Evolutionary conservation across 371 early-diverging fungal genomes (phyloP).

Genomic region (Lichtheimia corymbifera): DNA sequence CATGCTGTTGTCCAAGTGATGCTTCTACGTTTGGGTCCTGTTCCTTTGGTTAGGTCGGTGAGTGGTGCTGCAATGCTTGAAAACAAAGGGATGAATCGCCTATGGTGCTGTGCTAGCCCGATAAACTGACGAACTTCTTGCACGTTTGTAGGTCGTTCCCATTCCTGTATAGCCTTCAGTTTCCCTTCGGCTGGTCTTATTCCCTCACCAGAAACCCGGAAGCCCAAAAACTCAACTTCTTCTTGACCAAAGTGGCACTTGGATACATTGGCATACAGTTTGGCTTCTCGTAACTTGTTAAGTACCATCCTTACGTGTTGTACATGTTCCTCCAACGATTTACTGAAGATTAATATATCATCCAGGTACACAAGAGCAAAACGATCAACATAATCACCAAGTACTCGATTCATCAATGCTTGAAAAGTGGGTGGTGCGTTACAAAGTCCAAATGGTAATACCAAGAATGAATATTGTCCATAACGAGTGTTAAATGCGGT

Average conservation of each 20-base stretch:
- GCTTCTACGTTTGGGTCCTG: slow-evolving; percentile 2
- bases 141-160: slow-evolving; percentile 35
- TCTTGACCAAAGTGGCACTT: slow-evolving; percentile 52
- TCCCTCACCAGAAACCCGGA: slow-evolving; percentile 27
- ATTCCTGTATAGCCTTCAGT: slow-evolving; percentile 27
- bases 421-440: neutral
- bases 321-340: slow-evolving; percentile 16
- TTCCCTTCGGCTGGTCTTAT: slow-evolving; percentile 22
- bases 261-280: slow-evolving; percentile 34
- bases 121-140: slow-evolving; percentile 34
- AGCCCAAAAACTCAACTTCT: slow-evolving; percentile 46
- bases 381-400: slow-evolving; percentile 34
- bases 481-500: slow-evolving; percentile 24
- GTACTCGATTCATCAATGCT: neutral
- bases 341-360: slow-evolving; percentile 17
- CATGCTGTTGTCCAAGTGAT: slow-evolving; percentile 6
- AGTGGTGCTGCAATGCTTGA: no score
- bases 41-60: no score
- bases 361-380: slow-evolving; percentile 35
- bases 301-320: slow-evolving; percentile 32
- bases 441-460: neutral
- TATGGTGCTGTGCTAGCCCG: slow-evolving; percentile 31
- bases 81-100: slow-evolving; percentile 17
- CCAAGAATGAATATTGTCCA: neutral
- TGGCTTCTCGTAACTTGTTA: slow-evolving; percentile 23